Evolutionary conservation across 2,329 filamentous ascomycete species (phyloP), one percentile per base, ranked within the genome.

Genomic region (Pseudogymnoascus sp.): DNA sequence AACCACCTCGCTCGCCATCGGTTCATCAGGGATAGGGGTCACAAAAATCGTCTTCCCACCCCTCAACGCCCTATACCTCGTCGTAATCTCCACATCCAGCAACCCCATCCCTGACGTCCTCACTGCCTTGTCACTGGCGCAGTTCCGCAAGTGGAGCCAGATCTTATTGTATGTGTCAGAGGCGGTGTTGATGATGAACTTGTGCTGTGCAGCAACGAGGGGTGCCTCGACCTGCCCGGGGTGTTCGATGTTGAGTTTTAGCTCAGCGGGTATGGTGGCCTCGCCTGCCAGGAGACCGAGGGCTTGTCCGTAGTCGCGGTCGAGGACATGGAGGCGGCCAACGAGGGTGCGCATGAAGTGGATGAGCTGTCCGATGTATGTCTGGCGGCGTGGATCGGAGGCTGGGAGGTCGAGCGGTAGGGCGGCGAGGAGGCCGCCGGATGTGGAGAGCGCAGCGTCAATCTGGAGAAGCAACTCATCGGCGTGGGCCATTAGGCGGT

Each of bases 391-490:
- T 76, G 73, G 21, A 11, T 74, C 70, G 14, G 68, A 67, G 61
- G 75, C 73, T 5, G 73, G 72, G 2, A 71, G 70, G 14, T 77
- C 74, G 2, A 75, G 74, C 0, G 84, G 84, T 1, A 87, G 76
- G 6, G 86, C 73, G 16, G 80, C 78, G 43, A 86, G 74, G 16
- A 87, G 73, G 2, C 84, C 84, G 14, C 84, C 84, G 37, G 81
- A 80, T 25, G 78, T 75, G 46, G 78, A 77, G 68, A 80, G 83
- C 70, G 86, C 83, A 69, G 86, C 82, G 66, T 87, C 84, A 5
- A 87, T 77, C 1, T 82, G 76, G 73, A 86, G 83, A 5, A 87
- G 79, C 60, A 83, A 82, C 64, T 81, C 77, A 69, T 86, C 86
- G 64, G 84, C 83, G 69, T 86, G 84, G 74, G 78, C 76, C 28